Conservation (phyloP, 2,329 filamentous ascomycete genomes). For the Trichoderma sp. region DNA sequence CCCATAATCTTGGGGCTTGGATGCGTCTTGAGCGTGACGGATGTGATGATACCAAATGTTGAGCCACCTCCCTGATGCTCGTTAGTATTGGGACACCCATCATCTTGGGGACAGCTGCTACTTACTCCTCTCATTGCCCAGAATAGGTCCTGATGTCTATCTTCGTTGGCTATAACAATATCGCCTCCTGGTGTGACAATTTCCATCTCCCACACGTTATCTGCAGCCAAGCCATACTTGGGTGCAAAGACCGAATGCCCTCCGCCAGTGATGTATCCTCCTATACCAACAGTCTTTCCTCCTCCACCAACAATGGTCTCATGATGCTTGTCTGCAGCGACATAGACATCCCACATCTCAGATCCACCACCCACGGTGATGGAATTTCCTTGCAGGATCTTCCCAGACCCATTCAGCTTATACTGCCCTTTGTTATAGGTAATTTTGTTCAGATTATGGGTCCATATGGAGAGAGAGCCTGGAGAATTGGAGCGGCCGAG, state of each 20-base stretch:
- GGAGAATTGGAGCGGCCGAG: constrained; percentile 48
- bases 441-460: constrained; percentile 47
- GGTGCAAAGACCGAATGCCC: constrained; percentile 59
- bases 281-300: constrained; percentile 57
- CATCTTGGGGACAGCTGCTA: not conserved
- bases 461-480: constrained; percentile 57
- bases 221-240: constrained; percentile 60
- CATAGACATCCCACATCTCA: constrained; percentile 52
- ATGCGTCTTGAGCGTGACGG: constrained; percentile 56
- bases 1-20: constrained; percentile 41
- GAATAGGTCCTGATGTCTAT: constrained; percentile 58
- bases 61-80: constrained; percentile 53
- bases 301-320: constrained; percentile 57
- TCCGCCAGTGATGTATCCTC: constrained; percentile 62
- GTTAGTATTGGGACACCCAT: not conserved
- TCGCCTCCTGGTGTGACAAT: constrained; percentile 55
- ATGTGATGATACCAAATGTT: constrained; percentile 62
- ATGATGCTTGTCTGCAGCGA: constrained; percentile 44
- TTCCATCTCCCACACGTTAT: constrained; percentile 61
- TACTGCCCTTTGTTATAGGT: constrained; percentile 43
- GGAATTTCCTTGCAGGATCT: constrained; percentile 47
- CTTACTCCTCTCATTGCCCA: constrained; percentile 63
- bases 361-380: constrained; percentile 57
- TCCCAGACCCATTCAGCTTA: constrained; percentile 42
- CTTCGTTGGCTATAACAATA: constrained; percentile 52